A percentile compares a stretch with the other conserved stretches of the same genome.
These are phyloP conservation scores for Penicillium paneum DNA, from an alignment of 2,329 filamentous ascomycete genomes.

Conservation along the genomic window DNA sequence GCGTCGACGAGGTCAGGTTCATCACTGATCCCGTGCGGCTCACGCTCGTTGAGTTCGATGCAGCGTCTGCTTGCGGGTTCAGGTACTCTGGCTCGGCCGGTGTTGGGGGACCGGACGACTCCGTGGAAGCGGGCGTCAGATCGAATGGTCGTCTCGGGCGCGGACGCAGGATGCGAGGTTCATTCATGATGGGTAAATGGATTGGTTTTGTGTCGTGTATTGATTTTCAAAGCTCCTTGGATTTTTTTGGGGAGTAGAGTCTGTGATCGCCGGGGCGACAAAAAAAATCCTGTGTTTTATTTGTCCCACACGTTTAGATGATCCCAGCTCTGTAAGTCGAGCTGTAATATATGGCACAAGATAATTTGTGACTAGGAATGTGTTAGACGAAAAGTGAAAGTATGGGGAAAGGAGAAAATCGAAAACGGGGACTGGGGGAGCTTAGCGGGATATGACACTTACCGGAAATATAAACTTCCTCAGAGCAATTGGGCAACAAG, in stretches of 20 bases:
- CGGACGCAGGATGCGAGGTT: constrained; percentile 62
- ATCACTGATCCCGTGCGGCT: constrained; percentile 73
- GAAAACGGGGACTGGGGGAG: background rate
- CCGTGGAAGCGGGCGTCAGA: constrained; percentile 48
- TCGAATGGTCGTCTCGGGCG: constrained; percentile 70
- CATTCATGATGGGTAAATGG: constrained; percentile 27
- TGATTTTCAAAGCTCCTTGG: background rate
- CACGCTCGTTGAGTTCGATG: constrained; percentile 42
- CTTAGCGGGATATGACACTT: background rate
- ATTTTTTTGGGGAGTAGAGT: background rate
- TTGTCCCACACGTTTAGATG: background rate
- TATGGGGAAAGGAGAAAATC: constrained; percentile 1
- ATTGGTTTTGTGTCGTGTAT: background rate
- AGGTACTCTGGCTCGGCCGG: constrained; percentile 40
- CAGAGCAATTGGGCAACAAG: background rate
- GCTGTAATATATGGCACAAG: background rate
- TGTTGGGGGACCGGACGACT: constrained; percentile 42
- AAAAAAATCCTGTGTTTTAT: background rate
- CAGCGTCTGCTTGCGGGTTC: constrained; percentile 29
- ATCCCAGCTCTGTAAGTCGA: background rate
- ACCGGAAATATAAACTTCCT: background rate
- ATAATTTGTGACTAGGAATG: background rate
- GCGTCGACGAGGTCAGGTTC: constrained; percentile 83
- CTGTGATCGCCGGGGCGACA: constrained; percentile 7
- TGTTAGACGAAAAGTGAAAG: background rate